Conservation (phyloP, 2,329 filamentous ascomycete species). For the Colletotrichum nymphaeae region DNA sequence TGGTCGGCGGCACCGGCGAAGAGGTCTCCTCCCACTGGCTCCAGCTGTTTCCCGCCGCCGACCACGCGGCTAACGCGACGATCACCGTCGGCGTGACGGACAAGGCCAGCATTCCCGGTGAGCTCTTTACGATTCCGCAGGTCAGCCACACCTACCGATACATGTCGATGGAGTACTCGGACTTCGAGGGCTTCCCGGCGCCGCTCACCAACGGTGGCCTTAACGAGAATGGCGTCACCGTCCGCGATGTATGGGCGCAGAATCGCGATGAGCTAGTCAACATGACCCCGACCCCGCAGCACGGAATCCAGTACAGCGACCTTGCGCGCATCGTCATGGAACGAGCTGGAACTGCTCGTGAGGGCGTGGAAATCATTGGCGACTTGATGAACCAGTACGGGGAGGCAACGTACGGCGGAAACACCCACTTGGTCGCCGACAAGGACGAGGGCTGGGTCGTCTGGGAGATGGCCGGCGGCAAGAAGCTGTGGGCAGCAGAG, state of each 20-base stretch:
- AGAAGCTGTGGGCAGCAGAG: slow-evolving; percentile 42
- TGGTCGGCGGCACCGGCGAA: slow-evolving; percentile 58
- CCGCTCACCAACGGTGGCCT: slow-evolving; percentile 57
- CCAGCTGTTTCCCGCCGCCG: slow-evolving; percentile 54
- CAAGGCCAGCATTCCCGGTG: slow-evolving; percentile 48
- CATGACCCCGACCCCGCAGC: slow-evolving; percentile 54
- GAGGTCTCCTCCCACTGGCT: slow-evolving; percentile 60
- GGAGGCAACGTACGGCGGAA: slow-evolving; percentile 55
- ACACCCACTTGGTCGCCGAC: slow-evolving; percentile 54
- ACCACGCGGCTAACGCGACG: slow-evolving; percentile 53
- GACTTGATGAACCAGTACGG: slow-evolving; percentile 51
- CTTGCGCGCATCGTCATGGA: slow-evolving; percentile 53
- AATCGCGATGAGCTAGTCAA: slow-evolving; percentile 51
- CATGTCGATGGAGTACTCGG: slow-evolving; percentile 45
- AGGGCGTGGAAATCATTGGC: slow-evolving; percentile 56
- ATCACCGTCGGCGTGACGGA: slow-evolving; percentile 55
- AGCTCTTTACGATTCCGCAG: slow-evolving; percentile 41
- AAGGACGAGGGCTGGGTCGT: slow-evolving; percentile 44
- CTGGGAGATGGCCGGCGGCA: slow-evolving; percentile 43
- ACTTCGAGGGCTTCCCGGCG: slow-evolving; percentile 55
- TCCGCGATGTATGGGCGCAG: slow-evolving; percentile 54
- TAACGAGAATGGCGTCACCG: slow-evolving; percentile 53
- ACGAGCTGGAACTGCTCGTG: slow-evolving; percentile 50
- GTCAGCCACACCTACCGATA: slow-evolving; percentile 41
- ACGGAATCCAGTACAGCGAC: slow-evolving; percentile 53